Percentiles rank a stretch among this genome's conserved stretches.
phyloP scores from a whole-genome alignment of 257 asterid species.

The Ehretia macrophylla region DNA sequence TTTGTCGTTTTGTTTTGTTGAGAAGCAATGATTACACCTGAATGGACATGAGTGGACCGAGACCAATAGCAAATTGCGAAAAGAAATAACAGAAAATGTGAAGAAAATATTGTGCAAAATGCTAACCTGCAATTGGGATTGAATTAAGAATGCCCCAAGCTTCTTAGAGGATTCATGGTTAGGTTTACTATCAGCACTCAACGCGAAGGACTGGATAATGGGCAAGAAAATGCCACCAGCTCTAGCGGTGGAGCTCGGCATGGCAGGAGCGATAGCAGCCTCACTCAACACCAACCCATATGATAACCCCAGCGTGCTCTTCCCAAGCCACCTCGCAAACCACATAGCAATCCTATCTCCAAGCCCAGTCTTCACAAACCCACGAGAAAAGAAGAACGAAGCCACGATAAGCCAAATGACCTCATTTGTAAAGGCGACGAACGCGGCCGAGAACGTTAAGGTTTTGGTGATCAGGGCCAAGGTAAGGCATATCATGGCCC shows the following conservation, averaged over 20 bases:
- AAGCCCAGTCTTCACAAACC: slow-evolving; percentile 74
- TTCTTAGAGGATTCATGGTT: slow-evolving; percentile 50
- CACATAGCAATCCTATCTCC: slow-evolving; percentile 73
- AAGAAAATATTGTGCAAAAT: too few relatives aligned
- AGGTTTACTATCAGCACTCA: slow-evolving; percentile 53
- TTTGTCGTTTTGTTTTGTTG: too few relatives aligned
- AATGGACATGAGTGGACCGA: too few relatives aligned
- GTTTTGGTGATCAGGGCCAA: slow-evolving; percentile 51
- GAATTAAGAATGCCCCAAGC: slow-evolving; percentile 69
- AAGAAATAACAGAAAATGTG: too few relatives aligned
- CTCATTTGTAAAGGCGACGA: slow-evolving; percentile 66
- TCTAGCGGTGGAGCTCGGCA: slow-evolving; percentile 75
- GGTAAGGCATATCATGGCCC: slow-evolving; percentile 62
- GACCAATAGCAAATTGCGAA: too few relatives aligned
- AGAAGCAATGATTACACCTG: too few relatives aligned
- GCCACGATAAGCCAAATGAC: slow-evolving; percentile 72
- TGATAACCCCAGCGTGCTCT: slow-evolving; percentile 58
- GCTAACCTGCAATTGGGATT: slow-evolving; percentile 70
- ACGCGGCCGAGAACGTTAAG: slow-evolving; percentile 59
- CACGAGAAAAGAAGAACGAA: slow-evolving; percentile 65
- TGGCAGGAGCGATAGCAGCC: slow-evolving; percentile 61
- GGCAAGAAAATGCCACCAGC: slow-evolving; percentile 87
- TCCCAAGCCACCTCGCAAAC: slow-evolving; percentile 67
- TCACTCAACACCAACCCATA: slow-evolving; percentile 69
- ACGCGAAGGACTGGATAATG: slow-evolving; percentile 61